phyloP scores from a whole-genome alignment of 2,329 filamentous ascomycete species.

The Aspergillus ochraceus region DNA sequence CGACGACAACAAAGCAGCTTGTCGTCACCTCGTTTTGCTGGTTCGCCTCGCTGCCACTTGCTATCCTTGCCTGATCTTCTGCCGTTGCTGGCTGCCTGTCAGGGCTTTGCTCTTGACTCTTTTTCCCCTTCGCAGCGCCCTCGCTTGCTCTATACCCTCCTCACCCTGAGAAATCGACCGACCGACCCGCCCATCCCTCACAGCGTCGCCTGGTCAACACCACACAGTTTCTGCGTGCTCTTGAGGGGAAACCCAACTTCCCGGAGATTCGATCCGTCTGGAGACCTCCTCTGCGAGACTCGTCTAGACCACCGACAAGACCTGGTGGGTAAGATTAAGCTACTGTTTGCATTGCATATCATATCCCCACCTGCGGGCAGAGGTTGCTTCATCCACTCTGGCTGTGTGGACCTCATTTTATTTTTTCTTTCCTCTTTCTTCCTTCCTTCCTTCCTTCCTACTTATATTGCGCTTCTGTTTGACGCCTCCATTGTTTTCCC shows the following conservation, averaged over 20 bases:
- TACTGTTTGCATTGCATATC: neutral
- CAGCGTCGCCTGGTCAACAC: neutral
- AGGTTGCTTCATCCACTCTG: neutral
- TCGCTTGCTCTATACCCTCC: neutral
- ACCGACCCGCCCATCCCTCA: neutral
- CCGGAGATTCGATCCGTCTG: too few species aligned
- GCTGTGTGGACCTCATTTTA: neutral
- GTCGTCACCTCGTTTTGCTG: constrained; percentile 15
- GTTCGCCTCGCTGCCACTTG: constrained; percentile 1
- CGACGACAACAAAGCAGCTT: constrained; percentile 25
- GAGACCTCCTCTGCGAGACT: neutral
- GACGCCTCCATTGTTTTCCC: too few species aligned
- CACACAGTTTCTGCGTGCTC: neutral
- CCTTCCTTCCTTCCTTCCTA: neutral
- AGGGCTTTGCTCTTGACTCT: constrained; percentile 2
- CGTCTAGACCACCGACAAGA: neutral
- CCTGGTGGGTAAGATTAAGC: neutral
- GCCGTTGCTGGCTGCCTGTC: neutral
- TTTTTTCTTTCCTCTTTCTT: neutral
- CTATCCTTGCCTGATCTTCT: neutral
- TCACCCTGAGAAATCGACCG: neutral
- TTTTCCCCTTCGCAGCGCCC: neutral
- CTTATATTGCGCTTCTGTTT: neutral
- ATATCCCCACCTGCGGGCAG: neutral
- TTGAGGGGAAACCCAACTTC: neutral